phyloP scores from a whole-genome alignment of 176 grass and related monocot genomes.

The Rhipidocladum racemiflorum region DNA sequence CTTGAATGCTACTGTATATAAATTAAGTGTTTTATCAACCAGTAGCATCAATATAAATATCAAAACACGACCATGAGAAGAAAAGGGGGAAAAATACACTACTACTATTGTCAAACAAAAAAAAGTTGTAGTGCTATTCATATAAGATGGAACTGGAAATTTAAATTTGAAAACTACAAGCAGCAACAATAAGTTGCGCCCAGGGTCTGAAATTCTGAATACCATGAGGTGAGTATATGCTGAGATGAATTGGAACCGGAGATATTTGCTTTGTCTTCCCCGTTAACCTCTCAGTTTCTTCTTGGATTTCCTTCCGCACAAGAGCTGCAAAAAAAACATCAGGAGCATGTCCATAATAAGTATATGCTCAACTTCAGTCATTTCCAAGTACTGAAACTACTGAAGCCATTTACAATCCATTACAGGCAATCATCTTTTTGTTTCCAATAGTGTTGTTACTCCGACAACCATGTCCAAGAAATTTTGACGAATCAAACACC shows the following conservation, averaged over 20 bases:
- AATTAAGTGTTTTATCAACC: neutral
- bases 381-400: conserved; percentile 7
- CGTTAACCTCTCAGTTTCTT: conserved; percentile 83
- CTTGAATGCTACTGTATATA: neutral
- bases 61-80: neutral
- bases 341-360: neutral
- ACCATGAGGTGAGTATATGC: conserved; percentile 92
- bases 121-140: neutral
- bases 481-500: too few relatives aligned
- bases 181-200: neutral
- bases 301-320: conserved; percentile 92
- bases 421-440: neutral
- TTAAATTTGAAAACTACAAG: neutral
- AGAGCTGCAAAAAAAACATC: conserved; percentile 44
- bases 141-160: neutral
- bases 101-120: neutral
- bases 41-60: neutral
- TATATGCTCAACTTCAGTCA: neutral
- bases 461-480: too few relatives aligned
- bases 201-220: neutral
- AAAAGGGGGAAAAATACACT: neutral
- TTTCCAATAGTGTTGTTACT: neutral
- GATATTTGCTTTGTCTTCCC: conserved; percentile 89
- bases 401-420: neutral
- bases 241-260: conserved; percentile 95